Evolutionary conservation across 139 green algal species (phyloP), one percentile per base, ranked within the genome.

Genomic region (Chlorella sp.): DNA sequence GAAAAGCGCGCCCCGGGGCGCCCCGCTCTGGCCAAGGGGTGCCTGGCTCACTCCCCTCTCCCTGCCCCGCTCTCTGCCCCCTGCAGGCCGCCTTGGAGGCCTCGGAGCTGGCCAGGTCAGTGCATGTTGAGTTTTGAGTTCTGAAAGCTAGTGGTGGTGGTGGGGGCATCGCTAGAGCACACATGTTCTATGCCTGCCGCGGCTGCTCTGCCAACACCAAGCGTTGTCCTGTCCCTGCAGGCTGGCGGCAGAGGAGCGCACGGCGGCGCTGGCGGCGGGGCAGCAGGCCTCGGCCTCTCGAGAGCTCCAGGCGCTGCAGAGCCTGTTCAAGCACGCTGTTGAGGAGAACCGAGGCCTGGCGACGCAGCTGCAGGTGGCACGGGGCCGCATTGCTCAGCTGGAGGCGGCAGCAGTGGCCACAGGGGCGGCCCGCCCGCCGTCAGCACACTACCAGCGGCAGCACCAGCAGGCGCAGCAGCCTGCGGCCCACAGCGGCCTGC

Each of bases 241-340:
- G 81, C 48, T 71, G 48, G 81, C 81, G 14, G 81, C 81, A 9
- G 81, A 86, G 53, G 48, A 68, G 81, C 48, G 53, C 11, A 32
- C 53, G 0, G 81, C 48, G 18, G 81, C 81, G 32, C 32, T 86
- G 81, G 26, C 21, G 14, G 53, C 81, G 14, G 79, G 79, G 24
- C 79, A 84, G 40, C 79, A 84, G 28, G 42, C 42, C 24, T 21
- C 48, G 19, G 32, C 26, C 22, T 28, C 40, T 53, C 81, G 81
- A 0, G 81, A 86, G 81, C 81, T 73, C 15, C 28, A 21, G 16
- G 60, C 61, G 0, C 61, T 87, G 83, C 83, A 77, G 22, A 87
- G 83, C 83, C 60, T 87, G 83, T 77, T 87, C 83, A 36, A 37
- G 34, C 60, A 76, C 19, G 83, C 83, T 21, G 40, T 87, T 15